phyloP scores from a whole-genome alignment of 2,329 filamentous ascomycete species.

The Pseudogymnoascus sp. region DNA sequence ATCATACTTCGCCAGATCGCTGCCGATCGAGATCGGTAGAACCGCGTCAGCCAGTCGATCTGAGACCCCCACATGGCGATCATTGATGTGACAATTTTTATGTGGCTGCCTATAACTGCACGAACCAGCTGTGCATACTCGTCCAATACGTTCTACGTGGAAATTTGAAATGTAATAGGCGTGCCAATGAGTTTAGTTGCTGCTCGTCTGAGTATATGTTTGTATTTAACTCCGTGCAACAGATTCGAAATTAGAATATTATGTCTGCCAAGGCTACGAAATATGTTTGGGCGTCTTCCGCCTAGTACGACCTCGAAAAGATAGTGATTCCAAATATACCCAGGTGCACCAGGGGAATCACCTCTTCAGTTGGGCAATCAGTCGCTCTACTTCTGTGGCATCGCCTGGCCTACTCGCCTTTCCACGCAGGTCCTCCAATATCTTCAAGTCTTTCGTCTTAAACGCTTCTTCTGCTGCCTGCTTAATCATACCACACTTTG shows the following conservation, averaged over 20 bases:
- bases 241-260: constrained; percentile 1
- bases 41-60: constrained; percentile 6
- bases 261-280: background rate
- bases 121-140: background rate
- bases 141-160: background rate
- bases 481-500: constrained; percentile 84
- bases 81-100: constrained; percentile 4
- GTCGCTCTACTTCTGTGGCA: constrained; percentile 72
- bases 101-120: background rate
- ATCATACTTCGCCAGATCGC: background rate
- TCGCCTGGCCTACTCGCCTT: constrained; percentile 65
- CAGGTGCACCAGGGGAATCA: constrained; percentile 24
- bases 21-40: background rate
- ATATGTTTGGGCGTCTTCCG: background rate
- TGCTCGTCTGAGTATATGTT: background rate
- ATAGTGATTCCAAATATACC: background rate
- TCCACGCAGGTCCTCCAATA: constrained; percentile 66
- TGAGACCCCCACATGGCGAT: constrained; percentile 6
- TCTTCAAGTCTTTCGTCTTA: constrained; percentile 68
- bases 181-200: background rate
- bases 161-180: background rate
- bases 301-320: background rate
- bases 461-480: constrained; percentile 90
- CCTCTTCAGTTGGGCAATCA: constrained; percentile 55
- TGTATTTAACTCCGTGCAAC: background rate